phyloP scores from a whole-genome alignment of 257 asterid genomes.

The Przewalskia tangutica region DNA sequence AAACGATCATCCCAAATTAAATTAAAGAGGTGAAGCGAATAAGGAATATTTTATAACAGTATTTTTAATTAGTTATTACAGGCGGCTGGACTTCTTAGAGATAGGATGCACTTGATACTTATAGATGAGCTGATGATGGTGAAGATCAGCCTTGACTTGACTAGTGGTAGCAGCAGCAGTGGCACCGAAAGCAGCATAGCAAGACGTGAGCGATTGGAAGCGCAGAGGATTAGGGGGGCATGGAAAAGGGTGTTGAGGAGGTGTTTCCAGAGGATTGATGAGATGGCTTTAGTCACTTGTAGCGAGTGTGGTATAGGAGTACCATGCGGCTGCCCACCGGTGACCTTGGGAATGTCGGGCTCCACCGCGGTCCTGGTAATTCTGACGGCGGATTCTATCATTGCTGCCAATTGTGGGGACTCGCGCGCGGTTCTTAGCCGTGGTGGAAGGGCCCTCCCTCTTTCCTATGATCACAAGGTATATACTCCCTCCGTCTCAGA shows the following conservation, averaged over 20 bases:
- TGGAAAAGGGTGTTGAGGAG: constrained; percentile 3
- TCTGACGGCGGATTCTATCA: constrained; percentile 7
- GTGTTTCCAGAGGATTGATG: not conserved
- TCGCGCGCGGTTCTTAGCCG: constrained; percentile 23
- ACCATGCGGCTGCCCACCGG: not conserved
- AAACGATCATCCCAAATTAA: not conserved
- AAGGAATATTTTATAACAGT: not conserved
- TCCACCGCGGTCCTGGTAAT: constrained; percentile 19
- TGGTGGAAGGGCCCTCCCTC: constrained; percentile 3
- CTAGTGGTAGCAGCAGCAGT: not conserved
- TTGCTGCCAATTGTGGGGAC: constrained; percentile 23
- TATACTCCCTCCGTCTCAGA: no score
- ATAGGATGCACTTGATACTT: constrained; percentile 5
- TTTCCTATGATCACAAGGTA: constrained; percentile 23
- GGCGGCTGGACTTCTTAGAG: constrained; percentile 8
- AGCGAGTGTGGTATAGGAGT: not conserved
- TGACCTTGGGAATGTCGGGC: constrained; percentile 1
- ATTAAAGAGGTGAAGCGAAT: not conserved
- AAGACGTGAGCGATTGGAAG: not conserved
- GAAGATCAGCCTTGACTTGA: no score
- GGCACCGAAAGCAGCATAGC: no score
- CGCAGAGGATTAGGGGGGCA: not conserved
- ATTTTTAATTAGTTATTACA: not conserved
- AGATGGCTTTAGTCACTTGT: not conserved
- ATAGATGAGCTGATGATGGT: not conserved